These are phyloP conservation scores for Xeromyces bisporus DNA, from an alignment of 495 filamentous ascomycete genomes.

Conservation along the genomic window DNA sequence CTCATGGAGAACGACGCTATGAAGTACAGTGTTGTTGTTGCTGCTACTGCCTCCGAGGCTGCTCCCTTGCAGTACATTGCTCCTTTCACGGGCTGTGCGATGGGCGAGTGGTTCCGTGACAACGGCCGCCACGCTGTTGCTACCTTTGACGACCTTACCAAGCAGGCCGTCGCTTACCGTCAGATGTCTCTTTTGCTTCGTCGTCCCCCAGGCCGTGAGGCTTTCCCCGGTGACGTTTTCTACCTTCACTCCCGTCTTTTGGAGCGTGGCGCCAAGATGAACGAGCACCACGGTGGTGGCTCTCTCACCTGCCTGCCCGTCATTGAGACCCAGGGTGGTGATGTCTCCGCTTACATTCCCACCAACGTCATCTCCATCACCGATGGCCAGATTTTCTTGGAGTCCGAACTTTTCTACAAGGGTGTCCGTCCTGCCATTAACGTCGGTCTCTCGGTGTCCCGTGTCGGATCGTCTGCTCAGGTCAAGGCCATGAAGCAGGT, in stretches of 20 bases:
- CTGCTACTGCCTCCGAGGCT: constrained; percentile 95
- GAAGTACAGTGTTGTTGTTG: constrained; percentile 94
- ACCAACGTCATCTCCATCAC: constrained; percentile 99
- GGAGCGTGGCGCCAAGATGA: constrained; percentile 99
- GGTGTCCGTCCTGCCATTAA: constrained; percentile 99
- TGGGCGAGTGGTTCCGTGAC: constrained; percentile 84
- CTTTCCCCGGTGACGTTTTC: constrained; percentile 99
- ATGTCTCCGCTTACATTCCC: constrained; percentile 99
- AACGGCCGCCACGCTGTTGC: constrained; percentile 84
- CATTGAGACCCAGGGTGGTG: constrained; percentile 99
- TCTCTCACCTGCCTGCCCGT: constrained; percentile 94
- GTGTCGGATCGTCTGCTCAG: constrained; percentile 98
- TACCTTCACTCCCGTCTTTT: constrained; percentile 99
- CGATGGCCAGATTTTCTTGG: constrained; percentile 99
- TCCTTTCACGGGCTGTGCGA: constrained; percentile 73
- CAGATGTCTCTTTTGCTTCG: constrained; percentile 99
- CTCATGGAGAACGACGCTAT: constrained; percentile 99
- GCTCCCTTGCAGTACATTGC: constrained; percentile 87
- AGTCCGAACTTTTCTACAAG: constrained; percentile 99
- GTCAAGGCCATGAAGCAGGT: constrained; percentile 99
- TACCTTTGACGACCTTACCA: constrained; percentile 92
- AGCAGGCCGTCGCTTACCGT: constrained; percentile 98
- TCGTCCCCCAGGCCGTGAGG: constrained; percentile 98
- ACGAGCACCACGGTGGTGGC: constrained; percentile 85
- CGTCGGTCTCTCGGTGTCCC: constrained; percentile 99